Evolutionary conservation across 1,139 yeast species (phyloP).

Genomic region (Pneumocystis murina): DNA sequence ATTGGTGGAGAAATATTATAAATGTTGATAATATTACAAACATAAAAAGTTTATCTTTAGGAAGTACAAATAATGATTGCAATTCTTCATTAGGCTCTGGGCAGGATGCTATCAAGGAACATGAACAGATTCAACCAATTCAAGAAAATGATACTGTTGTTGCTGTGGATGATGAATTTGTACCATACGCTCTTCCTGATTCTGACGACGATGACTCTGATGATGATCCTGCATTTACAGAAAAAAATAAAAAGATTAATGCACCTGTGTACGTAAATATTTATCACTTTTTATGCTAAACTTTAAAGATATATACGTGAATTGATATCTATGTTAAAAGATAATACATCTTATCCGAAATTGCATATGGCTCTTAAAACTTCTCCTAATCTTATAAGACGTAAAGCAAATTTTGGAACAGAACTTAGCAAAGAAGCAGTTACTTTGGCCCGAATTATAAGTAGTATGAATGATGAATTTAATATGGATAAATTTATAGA

Average conservation of each 20-base stretch:
- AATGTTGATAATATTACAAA: not conserved
- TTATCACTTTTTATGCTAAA: not conserved
- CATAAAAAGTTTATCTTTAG: not conserved
- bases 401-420: not conserved
- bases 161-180: not conserved
- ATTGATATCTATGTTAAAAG: conserved; percentile 1
- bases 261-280: not conserved
- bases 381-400: not conserved
- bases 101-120: not conserved
- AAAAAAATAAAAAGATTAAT: not conserved
- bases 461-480: not conserved
- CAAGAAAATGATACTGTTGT: not conserved
- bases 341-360: not conserved
- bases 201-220: conserved; percentile 1
- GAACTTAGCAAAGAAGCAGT: not conserved
- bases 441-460: not conserved
- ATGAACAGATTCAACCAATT: not conserved
- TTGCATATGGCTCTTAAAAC: not conserved
- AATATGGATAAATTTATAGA: not conserved
- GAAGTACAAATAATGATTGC: not conserved
- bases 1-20: not conserved
- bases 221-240: not conserved
- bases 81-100: not conserved
- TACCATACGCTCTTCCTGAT: not conserved
- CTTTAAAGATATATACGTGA: not conserved